Evolutionary conservation across 768 basidiomycete genomes (phyloP).

Genomic region (Boletus eberwhitei): DNA sequence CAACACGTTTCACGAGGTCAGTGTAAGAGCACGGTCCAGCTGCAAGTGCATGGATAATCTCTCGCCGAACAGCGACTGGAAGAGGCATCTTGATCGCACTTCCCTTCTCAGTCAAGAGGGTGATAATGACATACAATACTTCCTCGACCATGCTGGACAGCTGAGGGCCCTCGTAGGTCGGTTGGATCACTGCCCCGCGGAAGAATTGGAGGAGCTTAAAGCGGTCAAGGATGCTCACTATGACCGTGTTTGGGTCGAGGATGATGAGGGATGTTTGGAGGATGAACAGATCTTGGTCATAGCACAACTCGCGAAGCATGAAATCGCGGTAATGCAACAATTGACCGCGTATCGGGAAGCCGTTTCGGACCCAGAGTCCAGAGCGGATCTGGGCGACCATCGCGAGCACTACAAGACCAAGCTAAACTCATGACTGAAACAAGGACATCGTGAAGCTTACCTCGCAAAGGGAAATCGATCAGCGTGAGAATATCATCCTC

Average conservation of each 20-base stretch:
- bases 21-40: conserved; percentile 87
- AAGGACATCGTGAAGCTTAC: conserved; percentile 41
- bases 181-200: conserved; percentile 52
- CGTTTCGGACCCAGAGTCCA: conserved; percentile 97
- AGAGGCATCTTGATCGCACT: conserved; percentile 68
- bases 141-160: conserved; percentile 89
- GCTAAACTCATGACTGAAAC: background rate
- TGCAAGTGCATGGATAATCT: conserved; percentile 88
- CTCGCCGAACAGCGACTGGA: conserved; percentile 64
- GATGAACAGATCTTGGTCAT: conserved; percentile 92
- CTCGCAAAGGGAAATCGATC: conserved; percentile 86
- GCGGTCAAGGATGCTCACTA: conserved; percentile 86
- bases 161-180: conserved; percentile 66
- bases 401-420: conserved; percentile 56
- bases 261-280: conserved; percentile 82
- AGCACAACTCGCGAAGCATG: conserved; percentile 91
- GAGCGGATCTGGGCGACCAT: conserved; percentile 95
- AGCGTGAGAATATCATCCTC: conserved; percentile 71
- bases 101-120: conserved; percentile 78
- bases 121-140: conserved; percentile 81
- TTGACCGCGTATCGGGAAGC: conserved; percentile 92
- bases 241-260: conserved; percentile 72
- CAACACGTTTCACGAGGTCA: conserved; percentile 86
- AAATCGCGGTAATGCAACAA: conserved; percentile 95
- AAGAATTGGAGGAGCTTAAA: conserved; percentile 84